Base-by-base conservation (phyloP, 2,329 filamentous ascomycete species). In the Botrytis pseudocinerea region DNA sequence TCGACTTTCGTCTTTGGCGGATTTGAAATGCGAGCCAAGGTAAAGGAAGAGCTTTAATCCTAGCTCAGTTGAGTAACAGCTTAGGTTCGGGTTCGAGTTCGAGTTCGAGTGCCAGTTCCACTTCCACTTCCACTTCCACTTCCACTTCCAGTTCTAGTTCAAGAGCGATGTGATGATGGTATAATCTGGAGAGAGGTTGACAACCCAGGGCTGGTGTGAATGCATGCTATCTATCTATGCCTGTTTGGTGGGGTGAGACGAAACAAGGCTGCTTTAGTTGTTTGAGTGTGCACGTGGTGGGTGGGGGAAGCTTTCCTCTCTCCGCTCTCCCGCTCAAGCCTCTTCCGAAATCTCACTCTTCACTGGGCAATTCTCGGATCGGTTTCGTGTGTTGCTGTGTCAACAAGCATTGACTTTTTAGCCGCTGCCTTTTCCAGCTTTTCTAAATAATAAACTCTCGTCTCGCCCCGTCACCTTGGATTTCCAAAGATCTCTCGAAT, bases 391-490 rank as follows among this genome's bases (percentile, higher is more conserved):
- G 68, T 70, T 70, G 54, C 68, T 40, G 28, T 70, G 68, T 70
- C 59, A 70, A 70, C 68, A 48, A 40, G 14, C 12, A 10, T 69
- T 42, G 65, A 57, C 18, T 51, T 69, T 69, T 42, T 38, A 51
- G 65, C 35, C 46, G 64, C 48, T 20, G 16, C 61, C 40, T 42
- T 42, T 63, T 40, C 61, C 51, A 57, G 25, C 61, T 42, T 63
- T 69, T 69, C 38, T 69, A 28, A 57, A 57, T 32, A 69, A 57
- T 46, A 64, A 64, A 44, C 32, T 68, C 64, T 59, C 65, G n/a
- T 65, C 63, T 48, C 42, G n/a, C 48, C 42, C 42, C 42, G 16
- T 57, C n/a, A 38, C 61, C 16, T 63, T 28, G n/a, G 61, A 20
- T n/a, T n/a, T 44, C 18, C 25, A 63, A n/a, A 10, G n/a, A 63